Conservation (phyloP, 331 rosid species). For the Spiraea crenata region DNA sequence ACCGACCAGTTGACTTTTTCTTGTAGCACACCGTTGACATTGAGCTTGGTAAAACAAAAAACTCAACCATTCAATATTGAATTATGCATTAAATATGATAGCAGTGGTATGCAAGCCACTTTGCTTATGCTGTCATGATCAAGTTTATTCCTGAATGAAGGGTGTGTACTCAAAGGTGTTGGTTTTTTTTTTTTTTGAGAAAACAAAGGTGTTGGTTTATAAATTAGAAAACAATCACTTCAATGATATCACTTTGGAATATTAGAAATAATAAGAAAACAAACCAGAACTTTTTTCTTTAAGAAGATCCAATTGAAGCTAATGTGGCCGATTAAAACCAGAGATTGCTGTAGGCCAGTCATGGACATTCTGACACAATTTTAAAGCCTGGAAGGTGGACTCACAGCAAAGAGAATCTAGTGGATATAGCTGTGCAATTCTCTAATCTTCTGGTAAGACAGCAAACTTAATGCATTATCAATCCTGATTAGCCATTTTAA, state of each 20-base stretch:
- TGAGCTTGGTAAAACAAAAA: not conserved
- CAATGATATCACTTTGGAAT: no score
- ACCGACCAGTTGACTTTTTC: not conserved
- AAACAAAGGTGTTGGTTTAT: no score
- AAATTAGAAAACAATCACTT: not conserved
- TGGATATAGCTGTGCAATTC: not conserved
- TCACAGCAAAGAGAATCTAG: not conserved
- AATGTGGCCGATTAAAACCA: not conserved
- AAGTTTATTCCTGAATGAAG: not conserved
- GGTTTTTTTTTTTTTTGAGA: no score
- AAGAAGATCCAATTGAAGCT: not conserved
- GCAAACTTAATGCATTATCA: not conserved
- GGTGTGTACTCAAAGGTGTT: not conserved
- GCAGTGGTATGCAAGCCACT: not conserved
- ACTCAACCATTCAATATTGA: not conserved
- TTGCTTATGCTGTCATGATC: not conserved
- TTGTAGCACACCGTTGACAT: not conserved
- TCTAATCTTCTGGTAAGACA: not conserved
- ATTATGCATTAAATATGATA: not conserved
- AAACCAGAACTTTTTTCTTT: not conserved
- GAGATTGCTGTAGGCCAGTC: not conserved
- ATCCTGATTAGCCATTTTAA: not conserved
- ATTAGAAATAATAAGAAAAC: not conserved
- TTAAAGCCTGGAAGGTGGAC: not conserved
- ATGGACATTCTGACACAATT: not conserved